These are phyloP conservation scores for Didymosphaeria variabile DNA, from an alignment of 2,329 filamentous ascomycete species.

Conservation along the genomic window DNA sequence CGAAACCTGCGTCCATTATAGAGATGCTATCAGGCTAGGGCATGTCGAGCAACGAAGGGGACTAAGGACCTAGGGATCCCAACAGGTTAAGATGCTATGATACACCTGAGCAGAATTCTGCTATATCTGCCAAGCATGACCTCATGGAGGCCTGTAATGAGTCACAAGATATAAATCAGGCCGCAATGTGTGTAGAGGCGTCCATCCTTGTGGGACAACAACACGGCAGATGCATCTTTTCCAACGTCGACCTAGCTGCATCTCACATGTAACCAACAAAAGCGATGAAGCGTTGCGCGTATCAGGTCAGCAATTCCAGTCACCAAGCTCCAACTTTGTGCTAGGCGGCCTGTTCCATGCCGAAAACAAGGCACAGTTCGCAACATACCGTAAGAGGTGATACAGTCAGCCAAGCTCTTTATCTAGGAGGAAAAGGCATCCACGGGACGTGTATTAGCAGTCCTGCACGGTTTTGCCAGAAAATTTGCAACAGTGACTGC, in stretches of 20 bases:
- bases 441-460: background rate
- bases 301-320: background rate
- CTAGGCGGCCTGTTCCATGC: background rate
- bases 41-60: background rate
- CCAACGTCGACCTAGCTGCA: background rate
- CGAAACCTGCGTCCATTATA: background rate
- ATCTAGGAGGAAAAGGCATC: background rate
- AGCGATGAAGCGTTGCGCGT: background rate
- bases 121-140: background rate
- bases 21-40: background rate
- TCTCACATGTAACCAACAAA: background rate
- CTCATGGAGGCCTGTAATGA: background rate
- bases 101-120: background rate
- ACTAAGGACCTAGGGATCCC: background rate
- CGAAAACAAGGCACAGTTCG: background rate
- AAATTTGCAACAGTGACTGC: background rate
- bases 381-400: background rate
- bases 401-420: background rate
- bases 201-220: background rate
- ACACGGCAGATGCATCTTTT: background rate
- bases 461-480: background rate
- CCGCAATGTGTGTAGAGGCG: background rate
- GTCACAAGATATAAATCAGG: background rate
- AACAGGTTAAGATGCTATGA: background rate
- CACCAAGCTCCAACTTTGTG: background rate